Percentiles rank a stretch among this genome's conserved stretches.
Evolutionary conservation across 139 green algal species (phyloP).

Genomic region (Axilococcus clingmanii): DNA sequence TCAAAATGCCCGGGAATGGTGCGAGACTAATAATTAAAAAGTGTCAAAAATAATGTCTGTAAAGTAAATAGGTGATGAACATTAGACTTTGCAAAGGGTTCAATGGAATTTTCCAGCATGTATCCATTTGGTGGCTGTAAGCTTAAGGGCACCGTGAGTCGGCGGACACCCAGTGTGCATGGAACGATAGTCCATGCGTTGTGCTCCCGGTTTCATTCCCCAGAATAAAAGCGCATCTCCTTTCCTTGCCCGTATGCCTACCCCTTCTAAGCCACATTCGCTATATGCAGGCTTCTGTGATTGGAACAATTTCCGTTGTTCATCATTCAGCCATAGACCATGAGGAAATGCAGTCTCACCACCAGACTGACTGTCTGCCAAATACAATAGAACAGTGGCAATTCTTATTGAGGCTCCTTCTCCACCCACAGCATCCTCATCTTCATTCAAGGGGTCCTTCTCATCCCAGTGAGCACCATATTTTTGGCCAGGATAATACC

Average conservation of each 20-base stretch:
- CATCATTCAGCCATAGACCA: constrained; percentile 38
- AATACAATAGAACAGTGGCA: constrained; percentile 63
- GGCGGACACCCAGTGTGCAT: constrained; percentile 24
- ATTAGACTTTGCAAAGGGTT: no score
- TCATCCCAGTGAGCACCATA: constrained; percentile 56
- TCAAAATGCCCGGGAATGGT: constrained; percentile 91
- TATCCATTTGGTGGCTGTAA: constrained; percentile 21
- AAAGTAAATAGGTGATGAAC: no score
- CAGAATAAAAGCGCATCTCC: constrained; percentile 61
- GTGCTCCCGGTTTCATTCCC: constrained; percentile 34
- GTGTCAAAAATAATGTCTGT: no score
- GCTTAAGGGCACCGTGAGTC: constrained; percentile 52
- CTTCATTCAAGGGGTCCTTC: constrained; percentile 38
- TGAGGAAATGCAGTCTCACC: constrained; percentile 62
- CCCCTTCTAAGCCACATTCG: constrained; percentile 18
- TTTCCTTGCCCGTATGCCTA: constrained; percentile 19
- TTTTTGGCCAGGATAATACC: constrained; percentile 58
- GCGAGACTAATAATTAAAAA: constrained; percentile 6
- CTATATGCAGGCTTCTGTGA: constrained; percentile 7
- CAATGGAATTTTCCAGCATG: no score
- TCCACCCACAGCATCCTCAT: constrained; percentile 23
- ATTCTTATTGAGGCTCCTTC: constrained; percentile 39
- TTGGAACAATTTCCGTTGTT: constrained; percentile 40
- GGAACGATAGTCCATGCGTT: background rate
- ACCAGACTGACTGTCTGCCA: constrained; percentile 50